phyloP scores from a whole-genome alignment of 2,329 filamentous ascomycete genomes.

The Epichloe sp. region DNA sequence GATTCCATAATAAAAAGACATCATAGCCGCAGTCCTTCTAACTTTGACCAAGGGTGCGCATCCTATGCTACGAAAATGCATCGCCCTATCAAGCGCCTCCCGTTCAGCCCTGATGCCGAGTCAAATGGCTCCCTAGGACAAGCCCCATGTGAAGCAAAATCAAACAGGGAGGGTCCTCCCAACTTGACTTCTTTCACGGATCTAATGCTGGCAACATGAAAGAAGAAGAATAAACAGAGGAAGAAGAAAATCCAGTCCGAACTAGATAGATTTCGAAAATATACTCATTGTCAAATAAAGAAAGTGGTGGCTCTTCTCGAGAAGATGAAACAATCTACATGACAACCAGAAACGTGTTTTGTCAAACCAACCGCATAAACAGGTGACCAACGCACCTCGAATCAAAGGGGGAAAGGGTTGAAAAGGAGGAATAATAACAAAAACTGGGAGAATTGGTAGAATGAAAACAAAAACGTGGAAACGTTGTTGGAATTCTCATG shows the following conservation, averaged over 20 bases:
- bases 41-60: no score
- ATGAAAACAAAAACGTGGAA: background rate
- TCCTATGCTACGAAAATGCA: background rate
- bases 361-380: background rate
- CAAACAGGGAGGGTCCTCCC: background rate
- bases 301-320: constrained; percentile 17
- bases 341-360: background rate
- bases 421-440: background rate
- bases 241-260: background rate
- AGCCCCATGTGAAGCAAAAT: background rate
- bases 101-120: background rate
- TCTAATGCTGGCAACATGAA: no score
- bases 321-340: constrained; percentile 22
- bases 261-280: background rate
- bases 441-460: no score
- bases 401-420: background rate
- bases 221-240: fast-evolving
- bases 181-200: no score
- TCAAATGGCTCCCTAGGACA: background rate
- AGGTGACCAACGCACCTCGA: background rate
- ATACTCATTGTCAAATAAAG: constrained; percentile 3
- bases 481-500: background rate
- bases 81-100: background rate
- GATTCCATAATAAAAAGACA: background rate
- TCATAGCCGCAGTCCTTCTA: background rate